Evolutionary conservation across 2,329 filamentous ascomycete species (phyloP).

Genomic region (Aspergillus quadrilineatus): DNA sequence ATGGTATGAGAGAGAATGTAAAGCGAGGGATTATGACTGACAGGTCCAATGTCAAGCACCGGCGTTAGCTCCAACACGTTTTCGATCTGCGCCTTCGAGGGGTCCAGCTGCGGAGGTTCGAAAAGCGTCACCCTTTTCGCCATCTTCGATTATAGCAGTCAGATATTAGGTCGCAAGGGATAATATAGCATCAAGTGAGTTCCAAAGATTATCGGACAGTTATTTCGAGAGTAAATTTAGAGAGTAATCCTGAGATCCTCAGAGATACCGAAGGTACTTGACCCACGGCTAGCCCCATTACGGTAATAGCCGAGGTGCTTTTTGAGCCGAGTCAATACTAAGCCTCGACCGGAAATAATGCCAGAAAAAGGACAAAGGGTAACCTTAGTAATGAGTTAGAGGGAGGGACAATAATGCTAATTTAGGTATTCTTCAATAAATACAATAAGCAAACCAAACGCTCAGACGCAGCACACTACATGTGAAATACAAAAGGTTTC

Average conservation of each 20-base stretch:
- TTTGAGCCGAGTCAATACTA: slow-evolving; percentile 3
- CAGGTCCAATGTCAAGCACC: slow-evolving; percentile 59
- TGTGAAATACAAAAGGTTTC: too few species aligned
- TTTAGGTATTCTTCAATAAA: too few species aligned
- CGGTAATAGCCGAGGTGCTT: slow-evolving; percentile 17
- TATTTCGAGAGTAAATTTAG: not conserved
- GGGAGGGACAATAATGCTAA: too few species aligned
- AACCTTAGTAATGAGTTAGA: too few species aligned
- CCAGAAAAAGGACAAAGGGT: too few species aligned
- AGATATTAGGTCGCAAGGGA: not conserved
- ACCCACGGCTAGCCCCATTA: slow-evolving; percentile 8
- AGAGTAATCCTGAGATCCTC: not conserved
- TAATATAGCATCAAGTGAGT: not conserved
- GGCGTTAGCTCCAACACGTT: slow-evolving; percentile 84
- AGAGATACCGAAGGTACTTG: not conserved
- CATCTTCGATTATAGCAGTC: slow-evolving; percentile 22
- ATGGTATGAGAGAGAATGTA: not conserved
- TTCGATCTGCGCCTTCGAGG: slow-evolving; percentile 76
- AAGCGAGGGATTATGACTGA: slow-evolving; percentile 42
- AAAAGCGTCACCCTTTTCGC: slow-evolving; percentile 61
- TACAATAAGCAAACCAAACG: too few species aligned
- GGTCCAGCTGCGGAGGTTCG: slow-evolving; percentile 69
- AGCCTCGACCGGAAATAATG: too few species aligned
- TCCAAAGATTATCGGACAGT: not conserved
- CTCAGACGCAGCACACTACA: too few species aligned